Conservation (phyloP, 2,329 filamentous ascomycete species). For the Cladosporium halotolerans region DNA sequence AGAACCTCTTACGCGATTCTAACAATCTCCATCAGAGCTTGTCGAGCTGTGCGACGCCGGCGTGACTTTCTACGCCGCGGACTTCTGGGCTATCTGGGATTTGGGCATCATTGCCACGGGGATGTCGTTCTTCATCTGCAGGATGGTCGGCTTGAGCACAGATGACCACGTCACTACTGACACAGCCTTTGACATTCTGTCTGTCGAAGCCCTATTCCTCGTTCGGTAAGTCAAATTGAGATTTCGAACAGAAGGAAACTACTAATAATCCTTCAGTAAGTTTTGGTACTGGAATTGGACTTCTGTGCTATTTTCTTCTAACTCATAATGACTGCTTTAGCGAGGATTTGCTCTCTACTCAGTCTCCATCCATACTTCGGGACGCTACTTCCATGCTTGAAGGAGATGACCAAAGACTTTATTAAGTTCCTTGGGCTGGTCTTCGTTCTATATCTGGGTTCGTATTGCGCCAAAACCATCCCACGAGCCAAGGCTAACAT, state of each 20-base stretch:
- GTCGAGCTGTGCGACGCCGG: constrained; percentile 82
- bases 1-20: not conserved
- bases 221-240: constrained; percentile 46
- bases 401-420: constrained; percentile 91
- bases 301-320: too few species aligned
- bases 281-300: too few species aligned
- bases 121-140: constrained; percentile 58
- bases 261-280: too few species aligned
- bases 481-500: not conserved
- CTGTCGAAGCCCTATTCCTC: constrained; percentile 82
- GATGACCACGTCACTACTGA: constrained; percentile 61
- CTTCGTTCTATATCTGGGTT: constrained; percentile 71
- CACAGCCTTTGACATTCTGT: constrained; percentile 79
- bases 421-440: constrained; percentile 75
- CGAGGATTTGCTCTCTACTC: constrained; percentile 74
- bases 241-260: too few species aligned
- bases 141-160: constrained; percentile 60
- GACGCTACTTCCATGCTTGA: constrained; percentile 79
- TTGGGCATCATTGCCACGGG: constrained; percentile 31
- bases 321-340: not conserved
- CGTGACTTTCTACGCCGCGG: constrained; percentile 74
- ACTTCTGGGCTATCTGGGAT: constrained; percentile 70
- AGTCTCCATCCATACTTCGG: constrained; percentile 88
- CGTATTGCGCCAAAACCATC: not conserved
- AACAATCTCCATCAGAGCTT: constrained; percentile 34